Conservation (phyloP, 2,329 filamentous ascomycete genomes). For the Aspergillus pseudoterreus region DNA sequence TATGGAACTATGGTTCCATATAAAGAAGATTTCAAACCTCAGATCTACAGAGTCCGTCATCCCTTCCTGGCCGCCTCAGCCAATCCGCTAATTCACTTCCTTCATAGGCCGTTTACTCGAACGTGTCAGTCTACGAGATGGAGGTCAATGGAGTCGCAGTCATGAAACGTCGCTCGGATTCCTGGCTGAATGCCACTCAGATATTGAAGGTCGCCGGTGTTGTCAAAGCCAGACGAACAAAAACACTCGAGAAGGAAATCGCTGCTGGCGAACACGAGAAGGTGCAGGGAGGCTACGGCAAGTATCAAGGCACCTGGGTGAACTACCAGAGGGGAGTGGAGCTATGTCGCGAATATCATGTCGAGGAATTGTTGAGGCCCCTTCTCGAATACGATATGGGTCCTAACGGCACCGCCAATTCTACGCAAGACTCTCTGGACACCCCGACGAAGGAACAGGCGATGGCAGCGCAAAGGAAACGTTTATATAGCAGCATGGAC, state of each 20-base stretch:
- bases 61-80: background rate
- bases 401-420: slow-evolving; percentile 57
- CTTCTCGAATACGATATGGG: slow-evolving; percentile 49
- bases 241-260: slow-evolving; percentile 97
- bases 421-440: slow-evolving; percentile 73
- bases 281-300: slow-evolving; percentile 96
- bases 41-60: slow-evolving; percentile 46
- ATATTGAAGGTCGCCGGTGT: slow-evolving; percentile 97
- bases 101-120: slow-evolving; percentile 78
- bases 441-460: slow-evolving; percentile 98
- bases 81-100: slow-evolving; percentile 3
- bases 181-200: slow-evolving; percentile 96
- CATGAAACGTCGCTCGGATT: slow-evolving; percentile 92
- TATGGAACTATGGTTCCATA: slow-evolving; percentile 35
- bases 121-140: slow-evolving; percentile 97
- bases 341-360: slow-evolving; percentile 73
- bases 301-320: slow-evolving; percentile 99
- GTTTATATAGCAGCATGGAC: slow-evolving; percentile 79
- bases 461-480: slow-evolving; percentile 91
- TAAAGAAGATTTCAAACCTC: slow-evolving; percentile 40
- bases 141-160: slow-evolving; percentile 89
- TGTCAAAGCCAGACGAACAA: slow-evolving; percentile 95
- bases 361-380: slow-evolving; percentile 46
- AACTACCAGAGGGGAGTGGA: slow-evolving; percentile 87
- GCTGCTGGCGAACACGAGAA: slow-evolving; percentile 96